Conservation (phyloP, 306 rosid species). For the Elaeagnus macrophylla region DNA sequence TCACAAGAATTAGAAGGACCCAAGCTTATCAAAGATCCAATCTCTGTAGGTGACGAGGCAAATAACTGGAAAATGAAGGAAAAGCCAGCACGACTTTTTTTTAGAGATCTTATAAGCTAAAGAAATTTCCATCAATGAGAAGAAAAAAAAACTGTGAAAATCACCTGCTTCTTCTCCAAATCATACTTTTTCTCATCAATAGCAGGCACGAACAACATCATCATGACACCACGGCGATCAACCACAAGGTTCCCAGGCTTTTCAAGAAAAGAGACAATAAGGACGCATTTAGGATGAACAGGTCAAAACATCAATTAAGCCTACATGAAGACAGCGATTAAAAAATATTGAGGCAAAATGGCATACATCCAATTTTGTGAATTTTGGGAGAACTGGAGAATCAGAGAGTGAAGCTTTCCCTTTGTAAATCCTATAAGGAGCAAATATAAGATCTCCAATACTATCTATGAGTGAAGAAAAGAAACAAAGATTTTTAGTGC, state of each 20-base stretch:
- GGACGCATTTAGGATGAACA: conserved; percentile 1
- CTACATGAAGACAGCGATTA: background rate
- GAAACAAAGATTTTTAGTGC: conserved; percentile 4
- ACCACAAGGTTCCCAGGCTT: conserved; percentile 52
- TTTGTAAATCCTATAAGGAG: conserved; percentile 63
- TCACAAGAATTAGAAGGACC: conserved; percentile 75
- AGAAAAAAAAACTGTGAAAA: background rate
- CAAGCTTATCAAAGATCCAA: conserved; percentile 78
- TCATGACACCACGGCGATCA: conserved; percentile 45
- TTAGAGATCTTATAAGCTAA: background rate
- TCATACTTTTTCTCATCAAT: conserved; percentile 43
- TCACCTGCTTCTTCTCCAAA: conserved; percentile 34
- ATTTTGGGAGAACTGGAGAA: conserved; percentile 69
- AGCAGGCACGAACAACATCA: conserved; percentile 37
- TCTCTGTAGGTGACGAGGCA: conserved; percentile 74
- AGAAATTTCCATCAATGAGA: background rate
- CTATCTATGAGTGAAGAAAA: conserved; percentile 36
- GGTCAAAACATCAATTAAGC: background rate
- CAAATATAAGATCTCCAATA: conserved; percentile 35
- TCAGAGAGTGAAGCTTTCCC: conserved; percentile 87
- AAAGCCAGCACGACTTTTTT: too few species aligned
- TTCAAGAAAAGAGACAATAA: conserved; percentile 11
- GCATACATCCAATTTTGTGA: conserved; percentile 61
- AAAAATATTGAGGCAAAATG: conserved; percentile 4
- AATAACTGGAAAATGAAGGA: conserved; percentile 47